These are phyloP conservation scores for Penicillium sp. DNA, from an alignment of 2,329 filamentous ascomycete species.

Conservation along the genomic window DNA sequence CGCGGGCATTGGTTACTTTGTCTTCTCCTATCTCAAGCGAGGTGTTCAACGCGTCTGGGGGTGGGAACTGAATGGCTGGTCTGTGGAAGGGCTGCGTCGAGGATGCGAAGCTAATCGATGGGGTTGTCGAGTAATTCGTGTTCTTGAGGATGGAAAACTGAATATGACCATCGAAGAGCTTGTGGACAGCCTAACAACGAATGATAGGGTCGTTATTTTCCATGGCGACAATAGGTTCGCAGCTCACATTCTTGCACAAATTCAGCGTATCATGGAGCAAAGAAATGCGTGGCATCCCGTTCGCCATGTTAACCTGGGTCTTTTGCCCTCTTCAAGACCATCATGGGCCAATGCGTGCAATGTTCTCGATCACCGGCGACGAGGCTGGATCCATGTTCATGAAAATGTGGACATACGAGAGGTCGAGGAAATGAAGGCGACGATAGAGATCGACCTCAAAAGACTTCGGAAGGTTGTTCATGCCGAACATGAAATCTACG, in stretches of 20 bases:
- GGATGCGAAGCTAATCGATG: constrained; percentile 74
- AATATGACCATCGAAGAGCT: constrained; percentile 33
- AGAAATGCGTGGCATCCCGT: constrained; percentile 42
- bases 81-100: constrained; percentile 77
- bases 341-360: constrained; percentile 56
- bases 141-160: constrained; percentile 41
- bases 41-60: constrained; percentile 73
- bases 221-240: constrained; percentile 69
- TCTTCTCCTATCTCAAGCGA: constrained; percentile 76
- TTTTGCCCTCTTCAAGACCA: constrained; percentile 57
- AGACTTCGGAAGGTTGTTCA: constrained; percentile 24
- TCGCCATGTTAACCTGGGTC: constrained; percentile 63
- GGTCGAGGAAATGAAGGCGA: constrained; percentile 43
- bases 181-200: constrained; percentile 39
- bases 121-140: constrained; percentile 59
- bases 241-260: constrained; percentile 41
- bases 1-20: constrained; percentile 92
- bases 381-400: constrained; percentile 65
- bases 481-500: constrained; percentile 7
- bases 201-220: constrained; percentile 67
- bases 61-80: constrained; percentile 92
- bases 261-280: constrained; percentile 36
- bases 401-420: constrained; percentile 59
- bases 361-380: constrained; percentile 49
- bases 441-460: constrained; percentile 46